Conservation (phyloP, 148 eudicot genomes). For the Talinum fruticosum region DNA sequence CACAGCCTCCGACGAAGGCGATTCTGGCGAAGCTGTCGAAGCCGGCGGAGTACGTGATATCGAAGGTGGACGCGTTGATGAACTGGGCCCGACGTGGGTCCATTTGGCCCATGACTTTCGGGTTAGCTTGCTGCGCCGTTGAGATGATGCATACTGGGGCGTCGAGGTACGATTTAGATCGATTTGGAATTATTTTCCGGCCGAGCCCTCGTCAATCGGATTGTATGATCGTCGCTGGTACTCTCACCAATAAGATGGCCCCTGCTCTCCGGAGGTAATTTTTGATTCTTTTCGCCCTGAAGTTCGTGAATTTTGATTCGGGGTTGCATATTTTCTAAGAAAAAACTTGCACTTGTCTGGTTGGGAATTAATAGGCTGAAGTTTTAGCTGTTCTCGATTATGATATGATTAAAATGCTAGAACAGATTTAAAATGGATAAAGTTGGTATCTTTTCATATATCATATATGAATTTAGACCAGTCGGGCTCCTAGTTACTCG, state of each 20-base stretch:
- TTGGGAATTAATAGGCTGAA: too few species aligned
- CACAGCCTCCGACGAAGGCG: not conserved
- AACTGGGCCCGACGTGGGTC: slow-evolving; percentile 92
- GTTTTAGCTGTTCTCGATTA: too few species aligned
- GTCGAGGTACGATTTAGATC: slow-evolving; percentile 75
- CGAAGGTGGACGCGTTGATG: slow-evolving; percentile 87
- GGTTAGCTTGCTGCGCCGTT: slow-evolving; percentile 89
- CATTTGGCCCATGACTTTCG: slow-evolving; percentile 92
- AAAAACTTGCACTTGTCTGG: too few species aligned
- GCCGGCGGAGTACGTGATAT: slow-evolving; percentile 75
- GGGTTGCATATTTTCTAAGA: too few species aligned
- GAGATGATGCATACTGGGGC: slow-evolving; percentile 99
- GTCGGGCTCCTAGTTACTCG: too few species aligned
- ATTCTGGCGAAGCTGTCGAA: not conserved
- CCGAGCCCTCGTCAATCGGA: slow-evolving; percentile 94
- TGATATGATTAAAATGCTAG: too few species aligned
- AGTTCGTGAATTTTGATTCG: too few species aligned
- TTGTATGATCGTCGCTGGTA: slow-evolving; percentile 94
- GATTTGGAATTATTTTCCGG: slow-evolving; percentile 83
- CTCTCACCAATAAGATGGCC: slow-evolving; percentile 86
- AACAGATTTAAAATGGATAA: too few species aligned
- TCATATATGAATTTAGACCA: too few species aligned
- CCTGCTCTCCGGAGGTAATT: slow-evolving; percentile 76
- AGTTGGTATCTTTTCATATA: too few species aligned
- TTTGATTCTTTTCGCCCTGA: too few species aligned